phyloP scores from a whole-genome alignment of 2,329 filamentous ascomycete species.

The Neofusicoccum ribis region DNA sequence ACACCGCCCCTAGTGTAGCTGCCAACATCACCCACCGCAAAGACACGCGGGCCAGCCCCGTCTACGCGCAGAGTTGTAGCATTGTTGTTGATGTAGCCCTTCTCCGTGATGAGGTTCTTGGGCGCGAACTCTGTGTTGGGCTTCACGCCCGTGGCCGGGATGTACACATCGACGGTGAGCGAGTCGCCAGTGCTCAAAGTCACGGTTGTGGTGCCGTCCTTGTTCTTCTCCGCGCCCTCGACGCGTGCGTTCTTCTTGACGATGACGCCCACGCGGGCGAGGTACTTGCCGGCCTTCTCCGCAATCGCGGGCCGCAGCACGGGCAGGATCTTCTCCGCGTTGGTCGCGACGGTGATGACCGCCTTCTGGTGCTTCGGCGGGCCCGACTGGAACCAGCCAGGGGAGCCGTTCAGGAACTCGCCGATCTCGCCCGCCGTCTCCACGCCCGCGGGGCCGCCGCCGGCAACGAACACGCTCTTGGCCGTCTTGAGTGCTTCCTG shows the following conservation, averaged over 20 bases:
- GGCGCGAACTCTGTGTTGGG: slow-evolving; percentile 33
- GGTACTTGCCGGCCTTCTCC: slow-evolving; percentile 30
- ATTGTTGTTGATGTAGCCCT: slow-evolving; percentile 31
- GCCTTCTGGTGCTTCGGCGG: slow-evolving; percentile 16
- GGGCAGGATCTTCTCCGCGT: slow-evolving; percentile 28
- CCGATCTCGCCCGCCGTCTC: slow-evolving; percentile 45
- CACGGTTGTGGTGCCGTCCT: slow-evolving; percentile 41
- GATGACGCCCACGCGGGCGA: slow-evolving; percentile 31
- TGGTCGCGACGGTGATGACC: slow-evolving; percentile 34
- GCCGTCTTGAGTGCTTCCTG: slow-evolving; percentile 30
- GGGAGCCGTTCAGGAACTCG: slow-evolving; percentile 52
- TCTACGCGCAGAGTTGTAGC: slow-evolving; percentile 30
- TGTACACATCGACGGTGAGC: slow-evolving; percentile 39
- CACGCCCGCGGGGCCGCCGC: slow-evolving; percentile 37
- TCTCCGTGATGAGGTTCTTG: slow-evolving; percentile 26
- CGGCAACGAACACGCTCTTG: slow-evolving; percentile 34
- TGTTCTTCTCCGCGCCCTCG: slow-evolving; percentile 22
- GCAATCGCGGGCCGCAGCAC: slow-evolving; percentile 24
- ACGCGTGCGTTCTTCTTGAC: slow-evolving; percentile 22
- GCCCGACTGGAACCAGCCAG: slow-evolving; percentile 39
- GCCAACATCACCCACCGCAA: slow-evolving; percentile 38
- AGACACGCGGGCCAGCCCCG: slow-evolving; percentile 27
- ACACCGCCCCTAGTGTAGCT: slow-evolving; percentile 30
- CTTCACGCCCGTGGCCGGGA: slow-evolving; percentile 31
- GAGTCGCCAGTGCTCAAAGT: slow-evolving; percentile 41